A percentile compares a stretch with the other conserved stretches of the same genome.
These are phyloP conservation scores for Clarkia xantiana DNA, from an alignment of 345 rosid species.

Conservation along the genomic window DNA sequence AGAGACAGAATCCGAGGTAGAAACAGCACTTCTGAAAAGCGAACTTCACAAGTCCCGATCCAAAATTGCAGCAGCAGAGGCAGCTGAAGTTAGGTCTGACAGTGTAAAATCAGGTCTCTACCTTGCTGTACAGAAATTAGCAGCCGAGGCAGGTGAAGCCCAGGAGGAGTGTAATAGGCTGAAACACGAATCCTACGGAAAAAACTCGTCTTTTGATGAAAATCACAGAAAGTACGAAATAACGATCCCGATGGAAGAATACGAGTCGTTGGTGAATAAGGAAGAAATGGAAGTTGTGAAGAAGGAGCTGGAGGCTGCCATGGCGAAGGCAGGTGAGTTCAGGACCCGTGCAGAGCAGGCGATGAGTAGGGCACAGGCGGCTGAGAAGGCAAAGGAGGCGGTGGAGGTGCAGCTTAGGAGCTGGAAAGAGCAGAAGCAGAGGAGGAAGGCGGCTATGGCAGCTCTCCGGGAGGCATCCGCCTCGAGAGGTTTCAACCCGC, in stretches of 20 bases:
- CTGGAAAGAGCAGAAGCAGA: conserved; percentile 28
- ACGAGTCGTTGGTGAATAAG: conserved; percentile 15
- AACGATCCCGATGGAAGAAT: conserved; percentile 20
- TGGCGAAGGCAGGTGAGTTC: conserved; percentile 20
- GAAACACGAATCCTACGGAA: conserved; percentile 13
- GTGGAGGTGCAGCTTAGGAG: conserved; percentile 29
- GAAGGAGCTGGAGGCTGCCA: conserved; percentile 24
- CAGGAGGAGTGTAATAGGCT: conserved; percentile 17
- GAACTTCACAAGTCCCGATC: conserved; percentile 23
- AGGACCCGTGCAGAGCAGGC: conserved; percentile 41
- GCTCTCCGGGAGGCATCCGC: conserved; percentile 25
- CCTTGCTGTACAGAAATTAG: conserved; percentile 25
- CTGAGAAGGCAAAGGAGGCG: conserved; percentile 31
- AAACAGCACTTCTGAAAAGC: conserved; percentile 22
- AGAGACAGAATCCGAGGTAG: conserved; percentile 23
- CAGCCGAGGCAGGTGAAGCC: conserved; percentile 19
- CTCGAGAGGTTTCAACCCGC: conserved; percentile 8
- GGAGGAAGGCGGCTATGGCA: conserved; percentile 29
- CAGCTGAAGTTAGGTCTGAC: conserved; percentile 23
- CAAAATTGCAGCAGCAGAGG: conserved; percentile 22
- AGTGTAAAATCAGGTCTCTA: conserved; percentile 15
- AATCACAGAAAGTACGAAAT: conserved; percentile 1
- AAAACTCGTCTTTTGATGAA: conserved; percentile 1
- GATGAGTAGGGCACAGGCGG: conserved; percentile 28
- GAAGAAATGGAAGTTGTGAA: conserved; percentile 18